A percentile compares a stretch with the other conserved stretches of the same genome.
Conservation (phyloP, 1,139 yeast species). For the Hanseniaspora gamundiae region DNA sequence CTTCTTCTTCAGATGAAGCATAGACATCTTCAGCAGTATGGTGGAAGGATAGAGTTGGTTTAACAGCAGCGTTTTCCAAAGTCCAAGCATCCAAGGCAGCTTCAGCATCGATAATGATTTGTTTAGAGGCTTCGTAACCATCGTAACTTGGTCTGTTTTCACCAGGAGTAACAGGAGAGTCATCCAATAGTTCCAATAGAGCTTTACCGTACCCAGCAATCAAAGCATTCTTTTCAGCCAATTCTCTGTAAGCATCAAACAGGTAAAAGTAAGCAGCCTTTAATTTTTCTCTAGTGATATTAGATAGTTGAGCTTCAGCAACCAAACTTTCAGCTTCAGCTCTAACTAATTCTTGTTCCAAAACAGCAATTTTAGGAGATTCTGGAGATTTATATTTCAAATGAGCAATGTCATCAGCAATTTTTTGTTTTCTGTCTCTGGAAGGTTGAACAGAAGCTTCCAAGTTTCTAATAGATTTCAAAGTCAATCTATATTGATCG, state of each 20-base stretch:
- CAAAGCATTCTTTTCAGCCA: constrained; percentile 72
- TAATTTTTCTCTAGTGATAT: constrained; percentile 76
- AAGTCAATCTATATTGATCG: constrained; percentile 74
- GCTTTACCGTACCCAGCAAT: constrained; percentile 89
- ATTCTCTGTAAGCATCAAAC: constrained; percentile 72
- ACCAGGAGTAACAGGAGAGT: constrained; percentile 81
- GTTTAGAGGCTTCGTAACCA: constrained; percentile 80
- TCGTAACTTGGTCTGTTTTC: constrained; percentile 83
- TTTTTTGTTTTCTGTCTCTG: constrained; percentile 74
- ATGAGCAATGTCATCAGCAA: constrained; percentile 74
- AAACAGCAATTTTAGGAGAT: constrained; percentile 66
- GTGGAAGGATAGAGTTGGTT: constrained; percentile 69
- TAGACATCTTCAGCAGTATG: constrained; percentile 55
- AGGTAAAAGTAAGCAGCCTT: constrained; percentile 78
- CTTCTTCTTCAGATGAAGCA: constrained; percentile 46
- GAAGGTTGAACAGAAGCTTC: constrained; percentile 84
- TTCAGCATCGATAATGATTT: constrained; percentile 76
- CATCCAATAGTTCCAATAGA: constrained; percentile 67
- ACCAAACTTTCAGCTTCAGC: constrained; percentile 86
- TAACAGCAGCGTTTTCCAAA: constrained; percentile 65
- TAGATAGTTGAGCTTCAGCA: constrained; percentile 82
- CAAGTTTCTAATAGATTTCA: constrained; percentile 71
- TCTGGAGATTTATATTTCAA: constrained; percentile 77
- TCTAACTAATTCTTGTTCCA: constrained; percentile 81
- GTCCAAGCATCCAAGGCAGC: constrained; percentile 78